Percentiles rank a stretch among this genome's conserved stretches.
Evolutionary conservation across 2,329 filamentous ascomycete species (phyloP).

Genomic region (Cadophora luteo-olivacea): DNA sequence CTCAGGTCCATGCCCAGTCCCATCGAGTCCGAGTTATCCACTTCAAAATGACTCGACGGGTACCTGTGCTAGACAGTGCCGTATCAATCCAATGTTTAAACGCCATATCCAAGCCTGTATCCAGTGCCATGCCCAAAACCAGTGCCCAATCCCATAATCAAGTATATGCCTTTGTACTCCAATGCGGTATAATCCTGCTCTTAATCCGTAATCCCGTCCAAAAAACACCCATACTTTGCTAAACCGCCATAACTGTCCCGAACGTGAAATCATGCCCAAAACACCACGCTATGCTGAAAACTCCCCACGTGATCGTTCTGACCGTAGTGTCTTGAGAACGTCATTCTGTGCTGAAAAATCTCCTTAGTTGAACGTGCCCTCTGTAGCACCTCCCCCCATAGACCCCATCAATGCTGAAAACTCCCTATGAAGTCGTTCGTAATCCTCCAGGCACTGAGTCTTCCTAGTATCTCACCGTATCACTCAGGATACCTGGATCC

Average conservation of each 20-base stretch:
- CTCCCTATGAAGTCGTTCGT: neutral
- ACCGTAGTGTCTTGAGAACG: neutral
- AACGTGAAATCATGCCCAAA: neutral
- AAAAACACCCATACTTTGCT: neutral
- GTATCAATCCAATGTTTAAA: neutral
- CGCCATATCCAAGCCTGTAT: neutral
- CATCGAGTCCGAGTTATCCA: constrained; percentile 13
- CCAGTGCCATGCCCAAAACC: too few species aligned
- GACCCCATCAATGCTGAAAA: neutral
- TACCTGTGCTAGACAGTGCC: neutral
- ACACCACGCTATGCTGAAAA: neutral
- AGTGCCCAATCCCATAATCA: neutral
- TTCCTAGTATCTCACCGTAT: neutral
- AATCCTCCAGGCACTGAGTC: neutral
- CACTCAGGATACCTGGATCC: constrained; percentile 3
- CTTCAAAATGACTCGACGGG: constrained; percentile 10
- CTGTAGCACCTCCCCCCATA: neutral
- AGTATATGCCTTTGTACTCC: neutral
- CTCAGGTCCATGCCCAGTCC: neutral
- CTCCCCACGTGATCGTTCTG: neutral
- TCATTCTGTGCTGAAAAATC: neutral
- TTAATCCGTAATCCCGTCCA: neutral
- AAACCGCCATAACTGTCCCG: neutral
- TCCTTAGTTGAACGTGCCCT: neutral
- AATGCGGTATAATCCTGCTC: neutral